These are phyloP conservation scores for Sequoiadendron giganteum DNA, from an alignment of 75 land plant species.

Conservation along the genomic window DNA sequence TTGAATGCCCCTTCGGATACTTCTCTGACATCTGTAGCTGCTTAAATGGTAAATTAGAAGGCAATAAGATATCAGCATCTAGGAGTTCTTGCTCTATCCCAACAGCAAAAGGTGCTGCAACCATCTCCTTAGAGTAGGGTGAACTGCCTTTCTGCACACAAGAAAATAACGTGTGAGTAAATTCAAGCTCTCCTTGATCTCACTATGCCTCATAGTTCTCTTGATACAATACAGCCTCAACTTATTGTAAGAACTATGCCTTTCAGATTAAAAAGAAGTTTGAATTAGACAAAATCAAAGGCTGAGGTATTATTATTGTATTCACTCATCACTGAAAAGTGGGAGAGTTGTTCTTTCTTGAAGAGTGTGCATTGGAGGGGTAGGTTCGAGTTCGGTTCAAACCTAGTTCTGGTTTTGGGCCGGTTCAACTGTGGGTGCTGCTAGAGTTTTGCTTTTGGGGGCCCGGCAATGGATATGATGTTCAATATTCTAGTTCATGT, in stretches of 20 bases:
- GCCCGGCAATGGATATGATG: too few species aligned
- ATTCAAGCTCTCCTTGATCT: neutral
- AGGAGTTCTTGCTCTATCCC: slow-evolving; percentile 63
- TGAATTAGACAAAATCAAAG: neutral
- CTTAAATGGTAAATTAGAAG: slow-evolving; percentile 69
- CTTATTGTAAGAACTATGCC: neutral
- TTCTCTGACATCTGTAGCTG: slow-evolving; percentile 71
- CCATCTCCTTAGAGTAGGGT: slow-evolving; percentile 8
- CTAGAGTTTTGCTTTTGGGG: too few species aligned
- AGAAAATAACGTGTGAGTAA: neutral
- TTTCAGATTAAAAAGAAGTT: neutral
- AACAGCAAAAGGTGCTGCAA: neutral
- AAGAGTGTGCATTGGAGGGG: too few species aligned
- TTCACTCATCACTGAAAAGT: too few species aligned
- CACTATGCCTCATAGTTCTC: neutral
- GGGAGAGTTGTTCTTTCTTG: too few species aligned
- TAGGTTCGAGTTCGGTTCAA: too few species aligned
- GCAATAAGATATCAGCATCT: slow-evolving; percentile 69
- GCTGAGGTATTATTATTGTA: too few species aligned
- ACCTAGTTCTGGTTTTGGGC: too few species aligned
- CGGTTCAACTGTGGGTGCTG: too few species aligned
- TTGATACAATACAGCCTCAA: neutral
- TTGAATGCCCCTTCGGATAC: slow-evolving; percentile 89
- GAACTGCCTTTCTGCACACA: slow-evolving; percentile 13
- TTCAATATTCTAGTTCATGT: too few species aligned